Base-by-base conservation (phyloP, 2,329 filamentous ascomycete genomes). In the Alternaria brassicae region DNA sequence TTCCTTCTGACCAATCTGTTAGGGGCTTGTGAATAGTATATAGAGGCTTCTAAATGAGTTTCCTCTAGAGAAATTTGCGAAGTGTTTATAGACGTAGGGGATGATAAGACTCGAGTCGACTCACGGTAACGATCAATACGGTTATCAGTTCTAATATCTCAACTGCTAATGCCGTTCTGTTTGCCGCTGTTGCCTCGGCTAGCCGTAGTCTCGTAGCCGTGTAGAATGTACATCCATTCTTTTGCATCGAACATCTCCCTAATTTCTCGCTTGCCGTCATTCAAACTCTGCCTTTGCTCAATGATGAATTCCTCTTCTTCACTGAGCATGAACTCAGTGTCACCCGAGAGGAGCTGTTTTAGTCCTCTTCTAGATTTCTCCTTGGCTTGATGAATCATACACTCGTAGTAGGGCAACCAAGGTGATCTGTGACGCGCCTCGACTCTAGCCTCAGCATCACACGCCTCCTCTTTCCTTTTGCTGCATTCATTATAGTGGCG, bases 351-450 rank as follows among this genome's bases (percentile, higher is more conserved):
- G 10, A 40, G 12, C n/a, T 50, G 21, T 7, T 32, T 25, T n/a
- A n/a, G 17, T 19, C 8, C 6, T 21, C 21, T 21, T 23, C 12
- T 36, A 15, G 12, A 19, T 6, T 59, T 44, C n/a, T 55, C 28
- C 19, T 40, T 49, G 34, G 25, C 25, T 6, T 15, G 15, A n/a
- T 44, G n/a, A 7, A 5, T 32, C 21, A 53, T 32, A 23, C 15
- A 32, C n/a, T 57, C 47, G 6, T 32, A 54, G n/a, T 58, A n/a
- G 13, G 58, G 58, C 15, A 23, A 48, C 58, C 58, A 60, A 13
- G 4, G n/a, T 7, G 30, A 17, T 8, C 8, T 42, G 28, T 40
- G 34, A 15, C 42, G 17, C 9, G 6, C 13, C 9, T 39, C 5
- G 19, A 34, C 7, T 12, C 45, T 7, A 9, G 23, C 1, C 1